phyloP scores from a whole-genome alignment of 1,284 basidiomycete genomes.

The Rhodotorula sp. region DNA sequence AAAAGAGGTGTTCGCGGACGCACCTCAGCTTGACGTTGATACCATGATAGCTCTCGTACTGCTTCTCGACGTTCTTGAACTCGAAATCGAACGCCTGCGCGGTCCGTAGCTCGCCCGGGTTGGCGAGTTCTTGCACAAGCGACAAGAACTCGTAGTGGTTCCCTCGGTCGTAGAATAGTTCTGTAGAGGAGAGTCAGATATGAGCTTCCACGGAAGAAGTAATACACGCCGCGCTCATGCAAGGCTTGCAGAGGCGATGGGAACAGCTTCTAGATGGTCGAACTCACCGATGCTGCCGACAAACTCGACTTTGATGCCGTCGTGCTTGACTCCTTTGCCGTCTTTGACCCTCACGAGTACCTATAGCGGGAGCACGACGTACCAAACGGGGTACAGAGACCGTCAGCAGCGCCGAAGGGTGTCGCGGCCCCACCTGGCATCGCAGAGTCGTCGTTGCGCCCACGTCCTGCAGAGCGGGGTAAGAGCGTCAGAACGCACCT shows the following conservation, averaged over 20 bases:
- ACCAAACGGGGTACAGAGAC: background rate
- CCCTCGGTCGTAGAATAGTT: conserved; percentile 93
- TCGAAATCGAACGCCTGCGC: conserved; percentile 93
- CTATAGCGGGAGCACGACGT: conserved; percentile 52
- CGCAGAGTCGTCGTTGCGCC: background rate
- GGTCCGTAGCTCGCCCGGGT: conserved; percentile 89
- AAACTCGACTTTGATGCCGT: conserved; percentile 97
- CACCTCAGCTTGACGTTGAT: conserved; percentile 96
- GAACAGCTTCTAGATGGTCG: background rate
- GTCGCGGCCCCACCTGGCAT: conserved; percentile 8
- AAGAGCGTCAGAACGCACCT: conserved; percentile 58
- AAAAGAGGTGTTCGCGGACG: conserved; percentile 43
- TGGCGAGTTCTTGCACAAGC: conserved; percentile 88
- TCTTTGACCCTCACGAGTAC: conserved; percentile 85
- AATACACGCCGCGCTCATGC: background rate
- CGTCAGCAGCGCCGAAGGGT: background rate
- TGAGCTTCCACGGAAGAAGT: background rate
- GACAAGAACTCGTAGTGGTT: conserved; percentile 98
- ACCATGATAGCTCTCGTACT: conserved; percentile 95
- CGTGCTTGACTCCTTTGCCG: conserved; percentile 91
- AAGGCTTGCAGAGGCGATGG: background rate
- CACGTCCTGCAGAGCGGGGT: background rate
- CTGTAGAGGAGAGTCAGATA: conserved; percentile 52
- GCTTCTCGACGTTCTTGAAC: conserved; percentile 99
- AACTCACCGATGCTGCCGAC: conserved; percentile 87